Evolutionary conservation across 495 filamentous ascomycete species (phyloP).

Genomic region (Aspergillus ellipticus): DNA sequence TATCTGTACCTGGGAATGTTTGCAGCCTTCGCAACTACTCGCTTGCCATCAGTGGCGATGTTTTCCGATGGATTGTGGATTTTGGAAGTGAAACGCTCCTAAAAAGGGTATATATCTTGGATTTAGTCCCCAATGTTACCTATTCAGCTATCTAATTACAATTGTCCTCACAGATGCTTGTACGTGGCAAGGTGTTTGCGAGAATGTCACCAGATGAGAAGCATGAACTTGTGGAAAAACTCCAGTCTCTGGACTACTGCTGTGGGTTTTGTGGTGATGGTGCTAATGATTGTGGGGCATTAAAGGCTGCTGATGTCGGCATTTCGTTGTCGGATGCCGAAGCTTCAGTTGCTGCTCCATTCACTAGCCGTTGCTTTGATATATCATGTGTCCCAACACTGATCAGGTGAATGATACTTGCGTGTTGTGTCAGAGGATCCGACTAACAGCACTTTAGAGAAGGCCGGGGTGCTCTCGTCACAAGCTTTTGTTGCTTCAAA

Average conservation of each 20-base stretch:
- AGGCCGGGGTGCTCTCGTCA: constrained; percentile 89
- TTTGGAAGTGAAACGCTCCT: constrained; percentile 75
- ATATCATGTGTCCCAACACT: constrained; percentile 94
- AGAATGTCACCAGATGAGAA: constrained; percentile 99
- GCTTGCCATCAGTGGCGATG: constrained; percentile 84
- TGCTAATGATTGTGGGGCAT: constrained; percentile 95
- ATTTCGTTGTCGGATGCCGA: constrained; percentile 97
- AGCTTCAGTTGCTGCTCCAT: constrained; percentile 95
- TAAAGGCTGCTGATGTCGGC: constrained; percentile 98
- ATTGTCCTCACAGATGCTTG: constrained; percentile 62
- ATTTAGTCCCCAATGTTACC: too few relatives aligned
- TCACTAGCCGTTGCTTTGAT: constrained; percentile 93
- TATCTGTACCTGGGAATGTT: constrained; percentile 80
- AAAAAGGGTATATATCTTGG: constrained; percentile 51
- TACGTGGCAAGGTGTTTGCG: constrained; percentile 89
- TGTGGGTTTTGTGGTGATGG: constrained; percentile 97
- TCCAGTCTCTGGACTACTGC: constrained; percentile 95
- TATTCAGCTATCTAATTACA: neutral
- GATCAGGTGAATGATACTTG: constrained; percentile 55
- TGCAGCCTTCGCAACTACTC: constrained; percentile 77
- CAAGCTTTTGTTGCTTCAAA: constrained; percentile 99
- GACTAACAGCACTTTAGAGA: constrained; percentile 52
- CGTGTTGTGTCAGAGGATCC: neutral
- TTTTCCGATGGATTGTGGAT: constrained; percentile 95
- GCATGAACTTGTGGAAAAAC: constrained; percentile 94